phyloP scores from a whole-genome alignment of 2,329 filamentous ascomycete species.

The Pseudogymnoascus verrucosus region DNA sequence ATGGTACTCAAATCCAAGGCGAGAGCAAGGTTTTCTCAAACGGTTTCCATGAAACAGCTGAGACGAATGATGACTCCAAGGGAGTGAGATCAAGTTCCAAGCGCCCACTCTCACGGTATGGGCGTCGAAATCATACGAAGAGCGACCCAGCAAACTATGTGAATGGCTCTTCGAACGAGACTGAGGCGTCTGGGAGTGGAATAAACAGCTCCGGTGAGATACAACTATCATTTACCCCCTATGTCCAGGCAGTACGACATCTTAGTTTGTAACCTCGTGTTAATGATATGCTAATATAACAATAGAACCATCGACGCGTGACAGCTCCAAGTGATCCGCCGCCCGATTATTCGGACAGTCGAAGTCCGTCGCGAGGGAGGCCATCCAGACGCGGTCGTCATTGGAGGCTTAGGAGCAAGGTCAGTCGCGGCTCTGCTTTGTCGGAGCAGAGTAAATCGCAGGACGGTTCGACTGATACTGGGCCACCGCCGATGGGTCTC shows the following conservation, averaged over 20 bases:
- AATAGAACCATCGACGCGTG: slow-evolving; percentile 21
- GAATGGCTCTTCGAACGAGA: slow-evolving; percentile 19
- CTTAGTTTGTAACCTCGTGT: not conserved
- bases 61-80: slow-evolving; percentile 1
- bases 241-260: not conserved
- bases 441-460: not conserved
- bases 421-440: not conserved
- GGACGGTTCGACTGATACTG: not conserved
- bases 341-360: slow-evolving; percentile 13
- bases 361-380: slow-evolving; percentile 11
- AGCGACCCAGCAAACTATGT: slow-evolving; percentile 20
- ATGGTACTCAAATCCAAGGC: not conserved
- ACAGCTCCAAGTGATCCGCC: slow-evolving; percentile 25
- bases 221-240: slow-evolving; percentile 11
- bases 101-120: slow-evolving; percentile 13
- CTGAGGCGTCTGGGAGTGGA: slow-evolving; percentile 19
- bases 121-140: slow-evolving; percentile 20
- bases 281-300: not conserved
- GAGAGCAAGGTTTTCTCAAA: not conserved
- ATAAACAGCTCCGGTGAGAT: slow-evolving; percentile 19
- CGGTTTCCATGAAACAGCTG: not conserved
- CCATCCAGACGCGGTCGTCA: slow-evolving; percentile 21
- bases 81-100: slow-evolving; percentile 16
- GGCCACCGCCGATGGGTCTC: not conserved
- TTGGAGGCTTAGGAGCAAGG: slow-evolving; percentile 23